These are phyloP conservation scores for Colletotrichum echinochloae DNA, from an alignment of 2,329 filamentous ascomycete genomes.

Conservation along the genomic window DNA sequence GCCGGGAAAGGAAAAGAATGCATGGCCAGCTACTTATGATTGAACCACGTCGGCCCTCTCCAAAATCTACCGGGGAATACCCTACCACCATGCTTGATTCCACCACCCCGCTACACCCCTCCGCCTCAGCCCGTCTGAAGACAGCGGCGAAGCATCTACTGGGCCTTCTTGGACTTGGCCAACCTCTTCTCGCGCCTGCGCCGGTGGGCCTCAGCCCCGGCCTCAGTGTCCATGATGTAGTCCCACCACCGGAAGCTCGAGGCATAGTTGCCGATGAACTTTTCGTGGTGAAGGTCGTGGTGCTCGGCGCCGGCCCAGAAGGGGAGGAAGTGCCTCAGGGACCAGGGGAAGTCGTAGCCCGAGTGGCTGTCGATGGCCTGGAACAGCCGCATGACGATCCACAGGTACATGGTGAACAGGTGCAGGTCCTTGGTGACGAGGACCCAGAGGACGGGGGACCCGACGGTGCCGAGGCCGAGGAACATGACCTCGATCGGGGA, in stretches of 20 bases:
- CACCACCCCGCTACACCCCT: too few species aligned
- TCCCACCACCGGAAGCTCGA: conserved; percentile 99
- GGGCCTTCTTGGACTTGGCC: conserved; percentile 75
- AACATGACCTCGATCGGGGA: conserved; percentile 98
- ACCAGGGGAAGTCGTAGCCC: conserved; percentile 99
- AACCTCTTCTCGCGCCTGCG: conserved; percentile 83
- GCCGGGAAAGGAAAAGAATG: conserved; percentile 12
- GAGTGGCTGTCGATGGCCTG: conserved; percentile 98
- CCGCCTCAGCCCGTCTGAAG: conserved; percentile 57
- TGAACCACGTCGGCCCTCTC: neutral
- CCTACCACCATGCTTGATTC: neutral
- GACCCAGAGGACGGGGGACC: conserved; percentile 85
- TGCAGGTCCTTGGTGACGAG: conserved; percentile 87
- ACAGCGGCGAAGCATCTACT: conserved; percentile 60
- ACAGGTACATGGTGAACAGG: conserved; percentile 96
- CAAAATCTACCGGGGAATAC: neutral
- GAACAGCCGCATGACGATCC: conserved; percentile 93
- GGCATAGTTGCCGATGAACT: conserved; percentile 97
- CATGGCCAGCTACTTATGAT: neutral
- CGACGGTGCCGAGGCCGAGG: conserved; percentile 87
- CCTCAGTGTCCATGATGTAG: conserved; percentile 91
- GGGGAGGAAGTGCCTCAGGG: conserved; percentile 91
- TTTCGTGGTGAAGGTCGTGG: conserved; percentile 97
- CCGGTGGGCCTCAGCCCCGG: conserved; percentile 87
- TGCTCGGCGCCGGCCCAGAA: conserved; percentile 98